Base-by-base conservation (phyloP, 768 basidiomycete genomes). In the Hygrocybe punicea region DNA sequence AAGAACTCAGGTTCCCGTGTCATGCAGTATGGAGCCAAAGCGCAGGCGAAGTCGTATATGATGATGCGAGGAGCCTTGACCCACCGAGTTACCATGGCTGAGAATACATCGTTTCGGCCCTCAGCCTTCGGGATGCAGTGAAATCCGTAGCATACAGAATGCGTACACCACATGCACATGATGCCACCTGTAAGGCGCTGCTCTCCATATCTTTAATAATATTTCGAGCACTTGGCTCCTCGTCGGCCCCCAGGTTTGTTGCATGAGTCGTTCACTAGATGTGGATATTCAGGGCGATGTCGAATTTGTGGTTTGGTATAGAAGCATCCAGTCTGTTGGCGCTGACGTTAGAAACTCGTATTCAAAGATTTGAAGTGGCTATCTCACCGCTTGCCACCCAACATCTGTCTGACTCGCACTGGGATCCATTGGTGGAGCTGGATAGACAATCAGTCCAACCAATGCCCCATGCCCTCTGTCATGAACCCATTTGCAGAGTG, bases 51-150 rank as follows among this genome's bases (percentile, higher is more conserved):
- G 42, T 70, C 66, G 44, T 70, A 70, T 9, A 71, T 55, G 10
- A 74, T 55, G 5, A 58, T 44, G 23, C 64, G 59, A 8, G 70
- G 73, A 0, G 71, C 65, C 17, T 29, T 65, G 10, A 58, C 42
- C 68, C 69, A 75, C 1, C 61, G 60, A 1, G 74, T 76, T 13
- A 73, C 60, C 1, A 76, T 60, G 1, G 76, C 74, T 2, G 70
- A 74, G 55, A 77, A 77, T 0, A 76, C 71, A 60, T 76, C 71
- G 55, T 77, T 75, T 1, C 70, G 44, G 3, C 75, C 74, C 58
- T 76, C 75, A 1, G 63, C 68, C 10, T 59, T 45, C 0, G 73
- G 75, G 19, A 75, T 77, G 56, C 66, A 69, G 29, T 73, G 69
- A 51, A 73, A 74, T 1, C 73, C 69, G 58, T 71, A 71, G 44